Evolutionary conservation across 2,329 filamentous ascomycete genomes (phyloP).

Genomic region (Tothia fuscella): DNA sequence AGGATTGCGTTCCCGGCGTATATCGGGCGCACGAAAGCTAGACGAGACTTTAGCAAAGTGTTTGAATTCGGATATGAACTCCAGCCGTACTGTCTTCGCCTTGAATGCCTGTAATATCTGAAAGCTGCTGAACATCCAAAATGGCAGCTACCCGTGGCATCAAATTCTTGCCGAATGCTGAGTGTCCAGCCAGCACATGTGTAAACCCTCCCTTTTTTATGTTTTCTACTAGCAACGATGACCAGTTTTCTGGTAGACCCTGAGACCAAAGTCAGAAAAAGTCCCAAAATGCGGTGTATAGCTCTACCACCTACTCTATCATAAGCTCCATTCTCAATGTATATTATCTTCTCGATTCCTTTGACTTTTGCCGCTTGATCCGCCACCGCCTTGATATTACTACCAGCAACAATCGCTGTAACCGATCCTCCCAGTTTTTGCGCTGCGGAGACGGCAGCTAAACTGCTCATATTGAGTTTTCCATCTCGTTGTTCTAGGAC

Average conservation of each 20-base stretch:
- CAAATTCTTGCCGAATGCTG: conserved; percentile 91
- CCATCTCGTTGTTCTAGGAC: conserved; percentile 88
- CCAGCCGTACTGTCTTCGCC: conserved; percentile 60
- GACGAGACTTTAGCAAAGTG: not conserved
- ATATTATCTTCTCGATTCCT: conserved; percentile 83
- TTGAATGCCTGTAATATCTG: conserved; percentile 78
- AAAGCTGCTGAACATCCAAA: conserved; percentile 85
- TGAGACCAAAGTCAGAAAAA: conserved; percentile 12
- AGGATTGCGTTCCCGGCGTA: conserved; percentile 97
- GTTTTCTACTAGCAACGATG: conserved; percentile 87
- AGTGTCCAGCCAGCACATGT: conserved; percentile 81
- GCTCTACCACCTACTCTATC: conserved; percentile 56
- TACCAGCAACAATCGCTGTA: conserved; percentile 78
- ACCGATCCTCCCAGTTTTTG: conserved; percentile 75
- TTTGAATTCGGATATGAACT: not conserved
- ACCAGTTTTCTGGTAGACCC: conserved; percentile 88
- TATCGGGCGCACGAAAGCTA: conserved; percentile 83
- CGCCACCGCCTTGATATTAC: conserved; percentile 61
- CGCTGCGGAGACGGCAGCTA: conserved; percentile 77
- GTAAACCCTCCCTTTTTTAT: conserved; percentile 93
- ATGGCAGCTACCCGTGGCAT: conserved; percentile 85
- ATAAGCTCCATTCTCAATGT: conserved; percentile 78
- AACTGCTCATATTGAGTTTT: conserved; percentile 67
- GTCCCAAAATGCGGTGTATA: not conserved
- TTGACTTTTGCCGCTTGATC: conserved; percentile 79